Evolutionary conservation across 257 asterid genomes (phyloP).

Genomic region (Mentha longifolia): DNA sequence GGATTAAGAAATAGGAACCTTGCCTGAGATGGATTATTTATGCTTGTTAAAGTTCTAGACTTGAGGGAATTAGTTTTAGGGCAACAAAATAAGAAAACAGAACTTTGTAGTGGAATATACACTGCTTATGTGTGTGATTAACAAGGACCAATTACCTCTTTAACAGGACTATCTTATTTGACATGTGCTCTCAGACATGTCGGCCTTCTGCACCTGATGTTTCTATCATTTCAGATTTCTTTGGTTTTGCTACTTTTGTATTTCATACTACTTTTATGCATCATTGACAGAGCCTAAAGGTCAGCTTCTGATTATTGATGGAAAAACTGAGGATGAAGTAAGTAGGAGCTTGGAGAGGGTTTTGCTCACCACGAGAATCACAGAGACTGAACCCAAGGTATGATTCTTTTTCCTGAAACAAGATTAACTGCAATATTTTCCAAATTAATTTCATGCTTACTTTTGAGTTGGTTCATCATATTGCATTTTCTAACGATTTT

Average conservation of each 20-base stretch:
- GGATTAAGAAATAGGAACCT: neutral
- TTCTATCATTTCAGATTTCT: neutral
- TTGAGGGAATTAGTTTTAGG: neutral
- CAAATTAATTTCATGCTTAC: slow-evolving; percentile 34
- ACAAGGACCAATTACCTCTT: slow-evolving; percentile 4
- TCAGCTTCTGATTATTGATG: slow-evolving; percentile 91
- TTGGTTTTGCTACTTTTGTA: slow-evolving; percentile 22
- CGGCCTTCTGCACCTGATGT: neutral
- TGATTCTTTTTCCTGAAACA: slow-evolving; percentile 4
- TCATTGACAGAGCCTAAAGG: slow-evolving; percentile 92
- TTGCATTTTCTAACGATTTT: slow-evolving; percentile 15
- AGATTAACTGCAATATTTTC: slow-evolving; percentile 22
- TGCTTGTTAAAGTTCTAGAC: neutral
- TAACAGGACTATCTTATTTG: slow-evolving; percentile 5
- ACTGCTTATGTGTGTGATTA: neutral
- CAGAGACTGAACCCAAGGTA: slow-evolving; percentile 92
- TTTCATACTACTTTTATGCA: slow-evolving; percentile 32
- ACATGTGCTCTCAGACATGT: neutral
- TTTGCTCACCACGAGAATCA: slow-evolving; percentile 91
- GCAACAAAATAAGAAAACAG: slow-evolving; percentile 4
- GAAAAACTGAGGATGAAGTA: slow-evolving; percentile 95
- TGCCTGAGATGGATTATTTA: neutral
- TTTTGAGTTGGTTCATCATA: slow-evolving; percentile 26
- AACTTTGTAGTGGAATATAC: neutral
- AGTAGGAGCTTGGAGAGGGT: slow-evolving; percentile 89